phyloP scores from a whole-genome alignment of 352 stramenopile genomes.

The Sclerospora graminicola region DNA sequence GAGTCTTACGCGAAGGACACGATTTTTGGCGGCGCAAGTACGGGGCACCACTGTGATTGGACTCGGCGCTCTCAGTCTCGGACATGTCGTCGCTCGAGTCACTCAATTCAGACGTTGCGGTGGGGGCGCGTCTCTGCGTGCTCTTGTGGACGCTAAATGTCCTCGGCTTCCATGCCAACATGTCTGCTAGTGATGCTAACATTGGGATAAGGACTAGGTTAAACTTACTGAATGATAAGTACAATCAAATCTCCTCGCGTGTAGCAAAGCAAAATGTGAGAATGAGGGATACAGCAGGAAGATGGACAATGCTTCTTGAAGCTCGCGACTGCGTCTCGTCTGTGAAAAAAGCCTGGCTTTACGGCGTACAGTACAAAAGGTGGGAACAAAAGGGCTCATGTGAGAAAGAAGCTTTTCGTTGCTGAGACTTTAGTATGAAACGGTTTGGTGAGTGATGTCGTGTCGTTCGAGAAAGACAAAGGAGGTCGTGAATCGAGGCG shows the following conservation, averaged over 20 bases:
- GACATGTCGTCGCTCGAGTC: conserved; percentile 30
- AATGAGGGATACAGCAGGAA: conserved; percentile 7
- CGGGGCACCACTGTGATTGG: conserved; percentile 11
- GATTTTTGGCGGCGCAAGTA: conserved; percentile 20
- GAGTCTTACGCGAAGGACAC: conserved; percentile 14
- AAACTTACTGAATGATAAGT: conserved; percentile 1
- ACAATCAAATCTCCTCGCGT: too few relatives aligned
- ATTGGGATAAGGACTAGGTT: conserved; percentile 2
- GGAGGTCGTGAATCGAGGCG: too few relatives aligned
- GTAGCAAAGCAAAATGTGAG: conserved; percentile 11
- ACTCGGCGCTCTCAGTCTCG: conserved; percentile 52
- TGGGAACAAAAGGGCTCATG: conserved; percentile 14
- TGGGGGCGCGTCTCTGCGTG: conserved; percentile 22
- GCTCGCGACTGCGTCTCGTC: conserved; percentile 1
- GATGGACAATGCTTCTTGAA: conserved; percentile 4
- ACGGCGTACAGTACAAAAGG: conserved; percentile 9
- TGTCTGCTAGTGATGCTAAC: conserved; percentile 23
- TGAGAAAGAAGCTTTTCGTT: conserved; percentile 9
- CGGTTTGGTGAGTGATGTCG: too few relatives aligned
- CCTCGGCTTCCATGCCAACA: conserved; percentile 27
- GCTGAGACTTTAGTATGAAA: too few relatives aligned
- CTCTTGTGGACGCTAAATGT: conserved; percentile 3
- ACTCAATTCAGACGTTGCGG: conserved; percentile 32
- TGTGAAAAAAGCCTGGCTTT: conserved; percentile 9
- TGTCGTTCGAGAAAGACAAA: too few relatives aligned